Percentiles rank a stretch among this genome's conserved stretches.
These are phyloP conservation scores for Stephania cephalantha DNA, from an alignment of 164 flowering plant genomes.

Conservation along the genomic window DNA sequence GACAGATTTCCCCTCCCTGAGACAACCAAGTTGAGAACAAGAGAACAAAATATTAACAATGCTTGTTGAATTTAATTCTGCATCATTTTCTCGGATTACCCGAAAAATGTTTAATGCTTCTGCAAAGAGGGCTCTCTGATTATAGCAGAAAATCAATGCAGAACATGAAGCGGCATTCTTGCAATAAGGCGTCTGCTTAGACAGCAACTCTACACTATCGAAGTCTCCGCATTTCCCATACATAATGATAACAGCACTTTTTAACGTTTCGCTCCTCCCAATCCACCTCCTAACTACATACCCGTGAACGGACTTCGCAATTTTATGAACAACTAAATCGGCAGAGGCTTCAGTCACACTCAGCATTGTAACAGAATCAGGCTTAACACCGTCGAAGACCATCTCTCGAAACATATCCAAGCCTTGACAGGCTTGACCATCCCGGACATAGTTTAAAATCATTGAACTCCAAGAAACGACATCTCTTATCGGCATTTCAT, in stretches of 20 bases:
- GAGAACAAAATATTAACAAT: slow-evolving; percentile 43
- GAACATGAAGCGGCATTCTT: slow-evolving; percentile 44
- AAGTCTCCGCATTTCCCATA: slow-evolving; percentile 58
- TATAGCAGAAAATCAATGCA: slow-evolving; percentile 58
- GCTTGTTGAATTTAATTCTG: slow-evolving; percentile 46
- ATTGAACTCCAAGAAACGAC: slow-evolving; percentile 74
- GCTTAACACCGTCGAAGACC: slow-evolving; percentile 35
- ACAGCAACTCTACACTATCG: slow-evolving; percentile 43
- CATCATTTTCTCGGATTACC: slow-evolving; percentile 36
- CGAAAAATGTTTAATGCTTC: slow-evolving; percentile 40
- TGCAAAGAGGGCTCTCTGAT: slow-evolving; percentile 34
- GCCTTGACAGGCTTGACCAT: slow-evolving; percentile 37
- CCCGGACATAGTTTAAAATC: slow-evolving; percentile 38
- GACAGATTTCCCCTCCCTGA: slow-evolving; percentile 54
- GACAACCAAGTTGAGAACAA: slow-evolving; percentile 45
- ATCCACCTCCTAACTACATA: slow-evolving; percentile 35
- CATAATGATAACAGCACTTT: slow-evolving; percentile 48
- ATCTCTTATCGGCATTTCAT: slow-evolving; percentile 51
- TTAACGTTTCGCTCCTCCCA: slow-evolving; percentile 30
- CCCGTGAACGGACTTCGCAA: slow-evolving; percentile 61
- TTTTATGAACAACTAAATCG: slow-evolving; percentile 33
- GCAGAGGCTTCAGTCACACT: slow-evolving; percentile 60
- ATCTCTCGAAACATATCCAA: slow-evolving; percentile 43
- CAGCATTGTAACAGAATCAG: slow-evolving; percentile 57
- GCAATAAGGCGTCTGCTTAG: slow-evolving; percentile 12